Evolutionary conservation across 495 filamentous ascomycete species (phyloP).

Genomic region (Emericellopsis terricola): DNA sequence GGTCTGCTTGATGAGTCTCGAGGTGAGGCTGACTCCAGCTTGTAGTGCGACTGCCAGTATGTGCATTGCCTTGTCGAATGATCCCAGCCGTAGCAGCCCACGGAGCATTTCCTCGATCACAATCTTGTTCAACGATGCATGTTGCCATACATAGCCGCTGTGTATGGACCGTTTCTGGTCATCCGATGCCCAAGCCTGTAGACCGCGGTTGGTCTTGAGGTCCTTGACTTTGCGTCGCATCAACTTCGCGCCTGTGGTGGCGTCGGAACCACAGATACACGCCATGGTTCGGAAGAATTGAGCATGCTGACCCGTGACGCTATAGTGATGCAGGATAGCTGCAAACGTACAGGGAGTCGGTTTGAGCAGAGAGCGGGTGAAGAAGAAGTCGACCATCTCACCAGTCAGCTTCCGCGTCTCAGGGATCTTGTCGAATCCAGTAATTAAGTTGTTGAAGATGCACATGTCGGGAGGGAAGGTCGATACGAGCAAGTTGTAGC

Average conservation of each 20-base stretch:
- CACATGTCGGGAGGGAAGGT: conserved; percentile 35
- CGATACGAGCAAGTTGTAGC: conserved; percentile 45
- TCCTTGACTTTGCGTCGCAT: conserved; percentile 4
- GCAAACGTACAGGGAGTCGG: conserved; percentile 35
- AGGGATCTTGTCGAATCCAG: conserved; percentile 30
- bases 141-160: conserved; percentile 10
- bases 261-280: conserved; percentile 15
- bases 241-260: conserved; percentile 8
- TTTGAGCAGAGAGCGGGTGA: conserved; percentile 26
- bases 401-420: conserved; percentile 30
- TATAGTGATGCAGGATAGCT: conserved; percentile 37
- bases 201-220: neutral
- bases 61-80: conserved; percentile 14
- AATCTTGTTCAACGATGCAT: conserved; percentile 7
- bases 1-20: conserved; percentile 13
- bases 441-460: conserved; percentile 51
- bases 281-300: neutral
- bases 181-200: conserved; percentile 6
- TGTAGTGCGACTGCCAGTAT: conserved; percentile 15
- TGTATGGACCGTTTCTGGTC: conserved; percentile 2
- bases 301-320: conserved; percentile 7
- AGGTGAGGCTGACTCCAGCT: conserved; percentile 7
- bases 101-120: conserved; percentile 18
- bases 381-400: conserved; percentile 30
- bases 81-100: conserved; percentile 18